These are phyloP conservation scores for Beauveria asiatica DNA, from an alignment of 2,329 filamentous ascomycete species.

Conservation along the genomic window DNA sequence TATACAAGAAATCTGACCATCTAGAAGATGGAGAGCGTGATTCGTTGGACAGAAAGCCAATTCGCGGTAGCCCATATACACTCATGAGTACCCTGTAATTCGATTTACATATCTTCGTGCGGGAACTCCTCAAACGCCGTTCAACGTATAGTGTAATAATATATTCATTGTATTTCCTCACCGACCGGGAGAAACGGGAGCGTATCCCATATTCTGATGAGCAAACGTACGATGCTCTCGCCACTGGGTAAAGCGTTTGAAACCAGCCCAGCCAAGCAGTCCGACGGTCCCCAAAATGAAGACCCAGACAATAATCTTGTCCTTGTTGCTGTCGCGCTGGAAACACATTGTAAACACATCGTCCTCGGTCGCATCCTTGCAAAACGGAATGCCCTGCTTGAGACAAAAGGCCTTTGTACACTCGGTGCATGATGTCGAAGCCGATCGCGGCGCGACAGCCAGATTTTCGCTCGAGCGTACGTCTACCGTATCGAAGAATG, in stretches of 20 bases:
- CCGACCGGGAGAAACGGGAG: conserved; percentile 17
- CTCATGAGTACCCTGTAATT: conserved; percentile 1
- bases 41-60: neutral
- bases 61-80: neutral
- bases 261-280: conserved; percentile 51
- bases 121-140: neutral
- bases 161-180: conserved; percentile 14
- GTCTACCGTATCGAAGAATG: conserved; percentile 12
- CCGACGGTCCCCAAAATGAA: conserved; percentile 53
- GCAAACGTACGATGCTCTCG: conserved; percentile 24
- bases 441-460: conserved; percentile 24
- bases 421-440: conserved; percentile 45
- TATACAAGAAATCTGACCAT: neutral
- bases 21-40: neutral
- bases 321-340: conserved; percentile 59
- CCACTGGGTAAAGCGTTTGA: conserved; percentile 39
- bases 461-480: conserved; percentile 4
- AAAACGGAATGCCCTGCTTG: conserved; percentile 51
- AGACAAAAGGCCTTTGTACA: conserved; percentile 60
- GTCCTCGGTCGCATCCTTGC: conserved; percentile 51
- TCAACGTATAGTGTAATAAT: neutral
- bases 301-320: conserved; percentile 56
- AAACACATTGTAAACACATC: conserved; percentile 57
- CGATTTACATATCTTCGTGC: neutral
- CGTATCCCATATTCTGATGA: conserved; percentile 22